phyloP scores from a whole-genome alignment of 805 yeast species.

The Kuraishia hungarica region DNA sequence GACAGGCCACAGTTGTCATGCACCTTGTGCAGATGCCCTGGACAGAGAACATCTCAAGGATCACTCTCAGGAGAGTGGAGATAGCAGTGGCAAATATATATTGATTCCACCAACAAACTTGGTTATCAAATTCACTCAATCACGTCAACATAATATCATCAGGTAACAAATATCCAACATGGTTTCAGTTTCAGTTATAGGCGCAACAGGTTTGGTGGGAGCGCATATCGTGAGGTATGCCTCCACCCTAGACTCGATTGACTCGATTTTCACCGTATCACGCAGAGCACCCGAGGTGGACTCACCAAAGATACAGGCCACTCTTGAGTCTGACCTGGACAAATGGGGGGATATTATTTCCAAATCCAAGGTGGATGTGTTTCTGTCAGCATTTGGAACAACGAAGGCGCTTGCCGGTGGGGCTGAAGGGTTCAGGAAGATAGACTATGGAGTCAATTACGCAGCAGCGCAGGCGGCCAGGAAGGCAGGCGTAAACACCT shows the following conservation, averaged over 20 bases:
- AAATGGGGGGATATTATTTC: constrained; percentile 41
- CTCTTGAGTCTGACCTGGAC: constrained; percentile 35
- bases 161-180: neutral
- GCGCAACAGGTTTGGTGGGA: constrained; percentile 81
- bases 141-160: neutral
- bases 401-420: constrained; percentile 69
- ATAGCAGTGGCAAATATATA: no score
- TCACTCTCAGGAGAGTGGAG: no score
- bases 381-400: constrained; percentile 69
- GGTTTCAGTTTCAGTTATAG: constrained; percentile 30
- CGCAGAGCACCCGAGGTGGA: constrained; percentile 33
- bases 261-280: constrained; percentile 37
- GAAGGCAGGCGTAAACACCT: constrained; percentile 56
- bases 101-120: no score
- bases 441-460: constrained; percentile 69
- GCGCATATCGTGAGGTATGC: constrained; percentile 40
- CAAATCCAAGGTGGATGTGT: constrained; percentile 17
- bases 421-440: constrained; percentile 54
- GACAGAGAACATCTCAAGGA: no score
- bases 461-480: constrained; percentile 69
- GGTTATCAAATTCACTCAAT: neutral
- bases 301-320: constrained; percentile 22
- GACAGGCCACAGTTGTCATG: neutral
- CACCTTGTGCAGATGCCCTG: neutral
- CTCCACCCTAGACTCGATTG: constrained; percentile 24